These are phyloP conservation scores for Phialophora chinensis DNA, from an alignment of 2,329 filamentous ascomycete genomes.

Conservation along the genomic window DNA sequence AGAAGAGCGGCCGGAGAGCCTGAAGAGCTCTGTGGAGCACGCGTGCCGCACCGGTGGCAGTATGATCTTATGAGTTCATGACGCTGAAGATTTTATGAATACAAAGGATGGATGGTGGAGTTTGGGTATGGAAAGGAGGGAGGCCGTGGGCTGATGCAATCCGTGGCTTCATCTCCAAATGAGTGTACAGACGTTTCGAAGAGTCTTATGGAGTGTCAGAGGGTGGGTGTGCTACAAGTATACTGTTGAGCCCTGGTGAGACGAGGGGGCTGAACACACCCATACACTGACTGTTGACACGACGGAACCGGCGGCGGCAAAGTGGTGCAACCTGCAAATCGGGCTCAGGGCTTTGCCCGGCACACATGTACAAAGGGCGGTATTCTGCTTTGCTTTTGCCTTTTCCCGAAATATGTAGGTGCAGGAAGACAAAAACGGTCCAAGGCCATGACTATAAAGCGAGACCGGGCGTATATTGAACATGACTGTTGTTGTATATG, in stretches of 20 bases:
- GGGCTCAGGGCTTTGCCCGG: neutral
- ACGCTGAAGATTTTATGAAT: constrained; percentile 15
- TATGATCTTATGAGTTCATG: constrained; percentile 19
- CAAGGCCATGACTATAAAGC: too few species aligned
- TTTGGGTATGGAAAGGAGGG: neutral
- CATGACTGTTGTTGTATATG: too few species aligned
- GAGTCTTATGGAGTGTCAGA: neutral
- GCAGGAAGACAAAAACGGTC: too few species aligned
- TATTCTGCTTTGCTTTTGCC: neutral
- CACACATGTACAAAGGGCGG: neutral
- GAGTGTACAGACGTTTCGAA: neutral
- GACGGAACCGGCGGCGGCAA: neutral
- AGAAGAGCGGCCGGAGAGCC: neutral
- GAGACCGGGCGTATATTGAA: too few species aligned
- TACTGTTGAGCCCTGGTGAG: neutral
- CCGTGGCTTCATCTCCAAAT: neutral
- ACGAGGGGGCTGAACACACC: too few species aligned
- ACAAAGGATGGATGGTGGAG: constrained; percentile 7
- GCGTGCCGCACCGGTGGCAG: constrained; percentile 6
- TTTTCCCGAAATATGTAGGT: neutral
- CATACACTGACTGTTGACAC: neutral
- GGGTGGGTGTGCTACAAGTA: neutral
- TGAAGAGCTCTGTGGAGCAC: neutral
- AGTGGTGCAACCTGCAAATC: neutral
- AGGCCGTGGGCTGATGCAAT: neutral